A percentile compares a stretch with the other conserved stretches of the same genome.
phyloP scores from a whole-genome alignment of 2,329 filamentous ascomycete species.

The Neofusicoccum laricinum region DNA sequence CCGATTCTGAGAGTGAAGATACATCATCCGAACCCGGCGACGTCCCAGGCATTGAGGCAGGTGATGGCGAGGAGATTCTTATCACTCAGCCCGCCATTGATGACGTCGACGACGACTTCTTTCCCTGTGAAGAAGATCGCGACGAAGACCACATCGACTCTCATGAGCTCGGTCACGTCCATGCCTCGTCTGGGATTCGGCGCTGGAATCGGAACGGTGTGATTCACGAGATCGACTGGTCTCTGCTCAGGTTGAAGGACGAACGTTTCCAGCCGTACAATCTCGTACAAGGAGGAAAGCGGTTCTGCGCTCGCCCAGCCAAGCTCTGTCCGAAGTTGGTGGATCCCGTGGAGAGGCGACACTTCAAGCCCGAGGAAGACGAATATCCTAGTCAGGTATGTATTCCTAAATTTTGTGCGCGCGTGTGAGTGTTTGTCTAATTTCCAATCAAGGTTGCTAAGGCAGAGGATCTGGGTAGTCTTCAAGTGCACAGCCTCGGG shows the following conservation, averaged over 20 bases:
- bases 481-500: slow-evolving; percentile 83
- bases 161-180: slow-evolving; percentile 76
- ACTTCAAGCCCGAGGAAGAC: slow-evolving; percentile 36
- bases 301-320: slow-evolving; percentile 28
- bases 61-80: slow-evolving; percentile 71
- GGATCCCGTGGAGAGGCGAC: slow-evolving; percentile 32
- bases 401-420: slow-evolving; percentile 22
- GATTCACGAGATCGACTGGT: slow-evolving; percentile 93
- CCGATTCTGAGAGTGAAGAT: slow-evolving; percentile 52
- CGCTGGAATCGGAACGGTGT: slow-evolving; percentile 69
- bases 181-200: slow-evolving; percentile 86
- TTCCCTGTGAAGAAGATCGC: slow-evolving; percentile 70
- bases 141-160: slow-evolving; percentile 77
- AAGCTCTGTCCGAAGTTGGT: slow-evolving; percentile 32
- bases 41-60: slow-evolving; percentile 37
- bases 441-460: slow-evolving; percentile 45
- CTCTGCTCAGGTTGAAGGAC: slow-evolving; percentile 75
- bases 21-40: slow-evolving; percentile 47
- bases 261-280: slow-evolving; percentile 69
- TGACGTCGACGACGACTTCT: slow-evolving; percentile 80
- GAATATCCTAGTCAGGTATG: slow-evolving; percentile 50
- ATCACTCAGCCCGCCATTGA: slow-evolving; percentile 92
- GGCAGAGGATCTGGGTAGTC: slow-evolving; percentile 63
- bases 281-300: slow-evolving; percentile 56
- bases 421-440: background rate